Percentiles rank a stretch among this genome's conserved stretches.
These are phyloP conservation scores for Euphorbia tirucalli DNA, from an alignment of 345 rosid species.

Conservation along the genomic window DNA sequence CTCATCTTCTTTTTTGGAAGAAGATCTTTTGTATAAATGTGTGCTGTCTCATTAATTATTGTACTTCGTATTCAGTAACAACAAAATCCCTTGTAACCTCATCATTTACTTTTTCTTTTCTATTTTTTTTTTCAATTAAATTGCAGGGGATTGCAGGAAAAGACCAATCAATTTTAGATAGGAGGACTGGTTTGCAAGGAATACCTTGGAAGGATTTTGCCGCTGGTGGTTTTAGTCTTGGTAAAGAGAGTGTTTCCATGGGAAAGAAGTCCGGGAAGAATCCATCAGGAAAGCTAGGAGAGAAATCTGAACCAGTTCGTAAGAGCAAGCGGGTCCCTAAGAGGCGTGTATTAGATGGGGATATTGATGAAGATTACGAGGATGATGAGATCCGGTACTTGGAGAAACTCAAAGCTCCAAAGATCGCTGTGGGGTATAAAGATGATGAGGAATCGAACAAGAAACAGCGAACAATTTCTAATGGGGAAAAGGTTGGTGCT, in stretches of 20 bases:
- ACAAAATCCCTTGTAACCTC: constrained; percentile 23
- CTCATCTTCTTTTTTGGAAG: constrained; percentile 25
- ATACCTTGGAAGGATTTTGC: constrained; percentile 77
- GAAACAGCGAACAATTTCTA: constrained; percentile 63
- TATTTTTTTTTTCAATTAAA: background rate
- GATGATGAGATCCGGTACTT: constrained; percentile 87
- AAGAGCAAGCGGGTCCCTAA: constrained; percentile 78
- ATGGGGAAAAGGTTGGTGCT: constrained; percentile 40
- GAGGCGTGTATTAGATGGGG: constrained; percentile 59
- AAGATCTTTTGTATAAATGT: constrained; percentile 23
- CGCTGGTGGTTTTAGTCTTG: constrained; percentile 46
- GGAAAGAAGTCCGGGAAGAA: constrained; percentile 49
- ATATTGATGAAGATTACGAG: constrained; percentile 54
- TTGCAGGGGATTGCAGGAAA: constrained; percentile 60
- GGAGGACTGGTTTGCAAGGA: constrained; percentile 57
- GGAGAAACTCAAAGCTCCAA: constrained; percentile 69
- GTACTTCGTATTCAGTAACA: constrained; percentile 7
- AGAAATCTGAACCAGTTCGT: constrained; percentile 51
- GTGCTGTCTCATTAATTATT: constrained; percentile 11
- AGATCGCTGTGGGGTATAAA: constrained; percentile 35
- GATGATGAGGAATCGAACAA: constrained; percentile 54
- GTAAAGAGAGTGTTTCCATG: constrained; percentile 50
- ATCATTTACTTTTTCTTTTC: constrained; percentile 20
- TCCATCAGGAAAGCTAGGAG: constrained; percentile 48
- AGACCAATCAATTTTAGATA: constrained; percentile 41